These are phyloP conservation scores for Caryocar brasiliense DNA, from an alignment of 441 rosid genomes.

Conservation along the genomic window DNA sequence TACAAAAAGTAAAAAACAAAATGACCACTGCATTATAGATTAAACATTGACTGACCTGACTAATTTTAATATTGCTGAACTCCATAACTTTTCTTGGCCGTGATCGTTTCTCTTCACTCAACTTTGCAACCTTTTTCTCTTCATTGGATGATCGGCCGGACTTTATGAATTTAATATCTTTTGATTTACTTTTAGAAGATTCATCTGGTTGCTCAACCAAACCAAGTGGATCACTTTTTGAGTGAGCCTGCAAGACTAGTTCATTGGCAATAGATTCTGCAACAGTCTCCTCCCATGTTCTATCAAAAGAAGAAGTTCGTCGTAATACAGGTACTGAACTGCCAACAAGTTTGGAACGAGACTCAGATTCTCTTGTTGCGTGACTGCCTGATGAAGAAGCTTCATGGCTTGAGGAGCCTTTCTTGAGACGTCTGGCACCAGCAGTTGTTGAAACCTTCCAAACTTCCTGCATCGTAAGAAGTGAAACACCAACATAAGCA, in stretches of 20 bases:
- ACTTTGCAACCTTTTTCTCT: constrained; percentile 64
- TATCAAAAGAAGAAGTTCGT: constrained; percentile 88
- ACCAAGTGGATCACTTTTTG: constrained; percentile 32
- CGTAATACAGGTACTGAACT: constrained; percentile 55
- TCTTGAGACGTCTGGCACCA: constrained; percentile 78
- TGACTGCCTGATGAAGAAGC: constrained; percentile 45
- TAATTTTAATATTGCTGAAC: constrained; percentile 80
- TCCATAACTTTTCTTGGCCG: constrained; percentile 86
- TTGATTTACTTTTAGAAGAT: constrained; percentile 50
- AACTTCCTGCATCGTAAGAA: constrained; percentile 55
- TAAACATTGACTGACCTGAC: constrained; percentile 97
- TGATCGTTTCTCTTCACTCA: constrained; percentile 65
- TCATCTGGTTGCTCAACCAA: constrained; percentile 68
- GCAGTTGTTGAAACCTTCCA: constrained; percentile 97
- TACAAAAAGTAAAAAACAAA: too few relatives aligned
- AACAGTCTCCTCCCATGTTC: constrained; percentile 91
- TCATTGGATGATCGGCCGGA: constrained; percentile 77
- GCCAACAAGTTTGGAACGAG: constrained; percentile 34
- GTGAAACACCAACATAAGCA: constrained; percentile 11
- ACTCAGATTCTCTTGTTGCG: constrained; percentile 50
- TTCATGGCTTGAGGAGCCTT: constrained; percentile 54
- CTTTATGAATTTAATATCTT: constrained; percentile 55
- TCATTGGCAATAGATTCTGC: constrained; percentile 93
- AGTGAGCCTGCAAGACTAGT: constrained; percentile 65
- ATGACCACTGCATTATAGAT: too few relatives aligned